Base-by-base conservation (phyloP, 345 rosid genomes). In the Populus davidiana region DNA sequence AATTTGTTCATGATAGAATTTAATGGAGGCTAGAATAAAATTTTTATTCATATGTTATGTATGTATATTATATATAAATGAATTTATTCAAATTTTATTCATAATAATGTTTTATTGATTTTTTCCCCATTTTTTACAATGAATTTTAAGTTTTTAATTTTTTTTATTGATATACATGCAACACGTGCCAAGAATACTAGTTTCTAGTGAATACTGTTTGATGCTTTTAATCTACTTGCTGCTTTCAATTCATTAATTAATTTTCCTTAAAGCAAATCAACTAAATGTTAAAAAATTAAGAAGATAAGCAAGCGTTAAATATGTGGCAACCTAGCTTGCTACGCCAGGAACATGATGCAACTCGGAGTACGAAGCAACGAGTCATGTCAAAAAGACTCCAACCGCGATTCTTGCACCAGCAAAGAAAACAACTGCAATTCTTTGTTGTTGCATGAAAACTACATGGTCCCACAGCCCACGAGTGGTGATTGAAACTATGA, bases 401-500 rank as follows among this genome's bases (percentile, higher is more conserved):
- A n/a, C 27, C 63, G 59, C 29, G 68, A 64, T 64, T 31, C 33
- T 64, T 31, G 10, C 38, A 14, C 69, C 38, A 4, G 38, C 35
- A 14, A 33, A 33, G 21, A 36, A 67, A 67, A 49, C 8, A 33
- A 8, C 31, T 62, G 56, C 25, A 21, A 27, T 71, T 21, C n/a
- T 8, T 63, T 74, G 41, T 47, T 74, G 20, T 18, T 44, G 29
- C 63, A 67, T 35, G 71, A 29, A 74, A 67, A 59, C 49, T 77
- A 81, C 49, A 44, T 12, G 75, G 81, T 16, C 85, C 82, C 82
- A 72, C 72, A 72, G 1, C 80, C 77, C 82, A 75, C 77, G 71
- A 75, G 71, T 59, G 29, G 39, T 49, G 71, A 74, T 82, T 64
- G 77, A 78, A 75, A 59, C 35, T 59, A 63, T 71, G 63, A 59